A percentile compares a stretch with the other conserved stretches of the same genome.
Evolutionary conservation across 169 alveolate species (phyloP).

Genomic region (Eimeria tenella): DNA sequence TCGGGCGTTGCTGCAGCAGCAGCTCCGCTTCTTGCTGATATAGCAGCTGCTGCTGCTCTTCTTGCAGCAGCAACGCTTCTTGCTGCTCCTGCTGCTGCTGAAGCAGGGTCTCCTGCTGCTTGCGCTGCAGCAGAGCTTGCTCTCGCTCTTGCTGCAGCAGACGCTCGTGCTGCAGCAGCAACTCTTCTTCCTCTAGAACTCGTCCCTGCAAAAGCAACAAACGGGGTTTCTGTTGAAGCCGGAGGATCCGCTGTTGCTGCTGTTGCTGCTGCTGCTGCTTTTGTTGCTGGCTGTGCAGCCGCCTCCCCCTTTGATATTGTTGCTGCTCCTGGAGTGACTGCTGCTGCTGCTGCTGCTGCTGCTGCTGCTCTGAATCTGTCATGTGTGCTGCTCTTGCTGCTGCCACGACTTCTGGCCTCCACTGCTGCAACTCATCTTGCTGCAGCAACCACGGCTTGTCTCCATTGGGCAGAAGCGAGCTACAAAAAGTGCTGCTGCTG

Average conservation of each 20-base stretch:
- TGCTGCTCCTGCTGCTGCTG: background rate
- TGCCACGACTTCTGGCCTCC: background rate
- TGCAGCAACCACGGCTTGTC: constrained; percentile 34
- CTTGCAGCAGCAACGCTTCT: background rate
- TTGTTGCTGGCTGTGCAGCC: background rate
- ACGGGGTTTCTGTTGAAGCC: background rate
- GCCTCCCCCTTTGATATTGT: background rate
- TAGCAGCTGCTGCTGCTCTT: background rate
- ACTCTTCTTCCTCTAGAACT: background rate
- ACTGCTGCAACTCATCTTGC: constrained; percentile 1
- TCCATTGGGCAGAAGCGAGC: background rate
- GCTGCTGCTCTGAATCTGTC: background rate
- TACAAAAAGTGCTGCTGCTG: background rate
- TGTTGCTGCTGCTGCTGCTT: constrained; percentile 13
- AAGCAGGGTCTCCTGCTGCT: background rate
- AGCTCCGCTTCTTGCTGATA: background rate
- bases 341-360: constrained; percentile 15
- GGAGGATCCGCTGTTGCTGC: background rate
- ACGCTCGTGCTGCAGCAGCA: constrained; percentile 1
- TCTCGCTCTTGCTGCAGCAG: background rate
- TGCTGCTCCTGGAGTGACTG: background rate
- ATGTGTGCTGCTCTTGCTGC: background rate
- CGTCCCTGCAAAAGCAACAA: background rate
- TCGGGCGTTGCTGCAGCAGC: background rate
- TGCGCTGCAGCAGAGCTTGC: background rate